Evolutionary conservation across 768 basidiomycete genomes (phyloP).

Genomic region (Tubosaeta sp.): DNA sequence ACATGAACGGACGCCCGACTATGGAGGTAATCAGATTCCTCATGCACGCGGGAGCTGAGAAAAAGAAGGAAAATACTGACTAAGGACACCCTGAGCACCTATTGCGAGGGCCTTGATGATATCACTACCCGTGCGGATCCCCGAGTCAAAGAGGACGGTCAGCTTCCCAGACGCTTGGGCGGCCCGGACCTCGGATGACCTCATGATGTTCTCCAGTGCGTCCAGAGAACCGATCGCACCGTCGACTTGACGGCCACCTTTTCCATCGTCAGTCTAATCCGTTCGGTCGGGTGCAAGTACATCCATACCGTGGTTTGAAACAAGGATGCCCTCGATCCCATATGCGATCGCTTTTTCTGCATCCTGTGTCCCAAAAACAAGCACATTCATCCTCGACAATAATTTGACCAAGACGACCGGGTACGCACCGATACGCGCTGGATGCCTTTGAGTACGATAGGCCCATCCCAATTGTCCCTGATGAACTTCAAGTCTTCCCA

Average conservation of each 20-base stretch:
- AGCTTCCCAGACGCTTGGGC: conserved; percentile 61
- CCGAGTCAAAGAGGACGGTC: conserved; percentile 65
- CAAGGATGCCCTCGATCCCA: conserved; percentile 43
- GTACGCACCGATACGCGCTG: conserved; percentile 54
- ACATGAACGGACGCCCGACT: conserved; percentile 77
- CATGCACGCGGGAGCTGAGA: neutral
- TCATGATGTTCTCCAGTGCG: conserved; percentile 66
- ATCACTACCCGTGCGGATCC: conserved; percentile 80
- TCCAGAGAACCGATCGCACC: conserved; percentile 74
- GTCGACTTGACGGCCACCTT: conserved; percentile 76
- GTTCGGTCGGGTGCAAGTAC: neutral
- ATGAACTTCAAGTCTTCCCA: conserved; percentile 74
- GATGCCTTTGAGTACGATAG: conserved; percentile 75
- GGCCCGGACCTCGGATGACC: conserved; percentile 51
- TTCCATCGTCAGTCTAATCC: neutral
- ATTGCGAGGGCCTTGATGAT: conserved; percentile 82
- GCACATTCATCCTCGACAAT: neutral
- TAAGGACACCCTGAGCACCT: conserved; percentile 76
- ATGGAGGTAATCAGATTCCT: neutral
- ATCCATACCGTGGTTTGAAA: conserved; percentile 38
- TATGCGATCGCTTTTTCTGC: conserved; percentile 45
- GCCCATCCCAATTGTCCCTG: conserved; percentile 72
- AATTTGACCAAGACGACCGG: neutral
- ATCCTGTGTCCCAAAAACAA: conserved; percentile 29
- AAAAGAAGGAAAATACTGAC: conserved; percentile 50